Evolutionary conservation across 2,329 filamentous ascomycete species (phyloP).

Genomic region (Apiospora phragmitis): DNA sequence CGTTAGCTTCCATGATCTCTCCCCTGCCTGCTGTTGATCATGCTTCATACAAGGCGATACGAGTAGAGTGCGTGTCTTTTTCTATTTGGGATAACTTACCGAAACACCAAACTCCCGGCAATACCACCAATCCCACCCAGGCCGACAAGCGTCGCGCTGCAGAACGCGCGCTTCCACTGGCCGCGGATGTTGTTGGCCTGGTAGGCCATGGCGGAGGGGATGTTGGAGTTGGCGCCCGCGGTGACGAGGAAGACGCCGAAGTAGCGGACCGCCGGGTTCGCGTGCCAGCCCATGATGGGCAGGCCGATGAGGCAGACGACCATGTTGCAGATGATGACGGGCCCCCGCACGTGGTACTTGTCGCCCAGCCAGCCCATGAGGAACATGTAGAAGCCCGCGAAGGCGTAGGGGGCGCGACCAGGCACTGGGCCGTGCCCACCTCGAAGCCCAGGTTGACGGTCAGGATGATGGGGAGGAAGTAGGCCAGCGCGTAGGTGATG

Average conservation of each 20-base stretch:
- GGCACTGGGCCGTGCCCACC: conserved; percentile 65
- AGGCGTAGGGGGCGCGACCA: conserved; percentile 68
- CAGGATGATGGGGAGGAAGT: conserved; percentile 78
- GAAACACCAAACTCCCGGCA: conserved; percentile 69
- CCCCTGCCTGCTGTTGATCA: too few relatives aligned
- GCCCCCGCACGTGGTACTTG: conserved; percentile 64
- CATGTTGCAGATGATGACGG: conserved; percentile 66
- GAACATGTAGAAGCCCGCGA: conserved; percentile 65
- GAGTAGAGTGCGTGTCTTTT: too few relatives aligned
- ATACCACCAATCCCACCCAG: conserved; percentile 78
- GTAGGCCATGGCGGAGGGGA: conserved; percentile 74
- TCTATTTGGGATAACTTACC: too few relatives aligned
- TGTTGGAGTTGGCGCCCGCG: conserved; percentile 75
- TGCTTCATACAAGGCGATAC: too few relatives aligned
- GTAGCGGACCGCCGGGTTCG: conserved; percentile 59
- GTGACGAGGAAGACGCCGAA: conserved; percentile 77
- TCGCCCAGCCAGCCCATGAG: conserved; percentile 64
- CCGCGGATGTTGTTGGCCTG: conserved; percentile 85
- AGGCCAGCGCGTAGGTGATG: conserved; percentile 73
- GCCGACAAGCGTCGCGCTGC: conserved; percentile 72
- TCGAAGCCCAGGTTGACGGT: conserved; percentile 62
- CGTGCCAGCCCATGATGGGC: conserved; percentile 70
- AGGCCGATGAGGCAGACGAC: conserved; percentile 67
- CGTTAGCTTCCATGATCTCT: too few relatives aligned
- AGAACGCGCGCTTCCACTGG: conserved; percentile 83